Evolutionary conservation across 352 stramenopile genomes (phyloP).

Genomic region (Globisporangium acanthophoron): DNA sequence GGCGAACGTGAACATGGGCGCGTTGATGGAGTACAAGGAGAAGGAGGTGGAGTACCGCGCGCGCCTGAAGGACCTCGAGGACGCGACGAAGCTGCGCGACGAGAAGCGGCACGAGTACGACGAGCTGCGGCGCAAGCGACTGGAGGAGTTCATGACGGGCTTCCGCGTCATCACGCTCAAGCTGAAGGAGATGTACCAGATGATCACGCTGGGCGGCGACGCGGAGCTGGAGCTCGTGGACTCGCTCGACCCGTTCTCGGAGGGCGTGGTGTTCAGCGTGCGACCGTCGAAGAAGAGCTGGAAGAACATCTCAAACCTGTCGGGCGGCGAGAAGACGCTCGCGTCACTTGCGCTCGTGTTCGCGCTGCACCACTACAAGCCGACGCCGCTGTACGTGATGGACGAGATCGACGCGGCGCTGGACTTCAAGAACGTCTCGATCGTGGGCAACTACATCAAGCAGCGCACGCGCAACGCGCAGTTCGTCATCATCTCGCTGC

Average conservation of each 20-base stretch:
- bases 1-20: slow-evolving; percentile 93
- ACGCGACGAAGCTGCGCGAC: slow-evolving; percentile 91
- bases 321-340: slow-evolving; percentile 98
- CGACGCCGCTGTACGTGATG: slow-evolving; percentile 99
- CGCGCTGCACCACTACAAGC: slow-evolving; percentile 99
- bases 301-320: slow-evolving; percentile 99
- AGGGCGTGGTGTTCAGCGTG: slow-evolving; percentile 99
- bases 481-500: slow-evolving; percentile 99
- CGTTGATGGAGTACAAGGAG: slow-evolving; percentile 87
- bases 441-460: slow-evolving; percentile 99
- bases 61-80: slow-evolving; percentile 93
- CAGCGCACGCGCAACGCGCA: slow-evolving; percentile 98
- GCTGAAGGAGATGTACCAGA: slow-evolving; percentile 99
- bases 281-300: slow-evolving; percentile 99
- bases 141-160: slow-evolving; percentile 99
- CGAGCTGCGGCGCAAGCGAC: slow-evolving; percentile 92
- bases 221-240: slow-evolving; percentile 99
- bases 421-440: slow-evolving; percentile 99
- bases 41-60: slow-evolving; percentile 95
- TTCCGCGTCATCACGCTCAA: slow-evolving; percentile 99
- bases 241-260: slow-evolving; percentile 98
- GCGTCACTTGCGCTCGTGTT: slow-evolving; percentile 99
- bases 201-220: slow-evolving; percentile 96
- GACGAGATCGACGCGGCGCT: slow-evolving; percentile 92
- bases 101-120: slow-evolving; percentile 93